Evolutionary conservation across 768 basidiomycete genomes (phyloP).

Genomic region (Lanmaoa rubissima): DNA sequence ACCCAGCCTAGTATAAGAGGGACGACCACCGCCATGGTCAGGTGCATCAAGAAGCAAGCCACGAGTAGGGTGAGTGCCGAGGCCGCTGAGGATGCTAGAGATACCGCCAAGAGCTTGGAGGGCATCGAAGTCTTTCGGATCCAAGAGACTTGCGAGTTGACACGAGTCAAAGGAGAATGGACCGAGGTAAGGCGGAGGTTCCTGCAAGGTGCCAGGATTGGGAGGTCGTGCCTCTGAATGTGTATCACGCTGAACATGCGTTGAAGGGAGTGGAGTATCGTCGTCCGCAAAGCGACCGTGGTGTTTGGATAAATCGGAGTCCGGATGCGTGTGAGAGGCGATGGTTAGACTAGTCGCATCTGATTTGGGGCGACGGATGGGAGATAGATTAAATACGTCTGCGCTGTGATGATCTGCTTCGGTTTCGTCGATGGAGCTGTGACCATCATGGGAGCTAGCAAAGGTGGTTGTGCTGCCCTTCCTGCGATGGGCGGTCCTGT

Average conservation of each 20-base stretch:
- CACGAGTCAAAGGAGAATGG: constrained; percentile 77
- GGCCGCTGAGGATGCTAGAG: constrained; percentile 59
- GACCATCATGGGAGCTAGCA: constrained; percentile 41
- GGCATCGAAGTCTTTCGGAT: constrained; percentile 76
- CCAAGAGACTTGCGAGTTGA: constrained; percentile 79
- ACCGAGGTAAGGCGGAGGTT: constrained; percentile 50
- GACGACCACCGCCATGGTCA: background rate
- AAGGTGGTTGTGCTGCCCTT: constrained; percentile 59
- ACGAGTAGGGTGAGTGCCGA: constrained; percentile 61
- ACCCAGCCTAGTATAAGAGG: constrained; percentile 20
- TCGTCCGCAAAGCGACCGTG: constrained; percentile 2
- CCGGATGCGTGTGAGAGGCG: constrained; percentile 38
- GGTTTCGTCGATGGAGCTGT: constrained; percentile 41
- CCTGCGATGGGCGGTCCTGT: constrained; percentile 42
- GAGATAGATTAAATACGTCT: constrained; percentile 25
- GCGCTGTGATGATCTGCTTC: constrained; percentile 48
- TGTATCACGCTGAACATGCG: constrained; percentile 24
- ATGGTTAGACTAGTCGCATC: constrained; percentile 35
- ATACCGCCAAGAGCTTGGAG: constrained; percentile 73
- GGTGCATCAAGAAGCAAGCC: constrained; percentile 37
- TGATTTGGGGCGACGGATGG: constrained; percentile 36
- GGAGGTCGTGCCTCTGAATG: constrained; percentile 18
- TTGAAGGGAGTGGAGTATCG: constrained; percentile 11
- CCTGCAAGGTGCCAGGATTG: constrained; percentile 34
- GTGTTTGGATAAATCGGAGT: constrained; percentile 35